Base-by-base conservation (phyloP, 768 basidiomycete genomes). In the Mycena amicta region DNA sequence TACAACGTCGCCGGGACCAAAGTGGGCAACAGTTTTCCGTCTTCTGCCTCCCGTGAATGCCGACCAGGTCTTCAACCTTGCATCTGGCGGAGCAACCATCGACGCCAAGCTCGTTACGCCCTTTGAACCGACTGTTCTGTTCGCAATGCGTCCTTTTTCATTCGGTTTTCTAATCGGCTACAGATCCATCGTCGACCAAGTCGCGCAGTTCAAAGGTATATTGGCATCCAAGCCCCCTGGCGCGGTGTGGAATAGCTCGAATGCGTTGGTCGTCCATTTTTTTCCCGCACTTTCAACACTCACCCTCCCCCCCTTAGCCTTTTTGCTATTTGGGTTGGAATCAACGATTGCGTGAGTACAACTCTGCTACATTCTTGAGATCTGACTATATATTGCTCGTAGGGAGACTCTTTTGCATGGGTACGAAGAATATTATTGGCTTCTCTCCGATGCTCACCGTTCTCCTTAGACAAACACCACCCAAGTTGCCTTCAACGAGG, bases 271-370 rank as follows among this genome's bases (percentile, higher is more conserved):
- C 39, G 22, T 22, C 27, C 3, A 4, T 6, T 29, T 22, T 4
- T 4, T 30, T n/a, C n/a, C n/a, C n/a, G n/a, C n/a, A n/a, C n/a
- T n/a, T n/a, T n/a, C n/a, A n/a, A n/a, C n/a, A 28, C 31, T 30
- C 49, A 11, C 28, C 33, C n/a, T n/a, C n/a, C n/a, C 39, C 16
- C 23, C 18, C 2, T 20, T 16, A 62, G 60, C 29, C 70, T 87
- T 4, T 87, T 88, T 68, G 80, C 80, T 2, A 63, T 87, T 43
- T 88, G 85, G 85, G 84, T 88, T 52, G 86, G 86, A 2, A 87
- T 87, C 56, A 87, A 88, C 59, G 86, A 86, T 53, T 75, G 85
- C 41, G 82, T 82, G 53, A 70, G 79, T 72, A 60, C 49, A 60
- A 57, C 69, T 56, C 27, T n/a, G n/a, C 26, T 41, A 4, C 12